Percentiles rank a stretch among this genome's conserved stretches.
phyloP scores from a whole-genome alignment of 768 basidiomycete species.

The Tylopilus intermedius region DNA sequence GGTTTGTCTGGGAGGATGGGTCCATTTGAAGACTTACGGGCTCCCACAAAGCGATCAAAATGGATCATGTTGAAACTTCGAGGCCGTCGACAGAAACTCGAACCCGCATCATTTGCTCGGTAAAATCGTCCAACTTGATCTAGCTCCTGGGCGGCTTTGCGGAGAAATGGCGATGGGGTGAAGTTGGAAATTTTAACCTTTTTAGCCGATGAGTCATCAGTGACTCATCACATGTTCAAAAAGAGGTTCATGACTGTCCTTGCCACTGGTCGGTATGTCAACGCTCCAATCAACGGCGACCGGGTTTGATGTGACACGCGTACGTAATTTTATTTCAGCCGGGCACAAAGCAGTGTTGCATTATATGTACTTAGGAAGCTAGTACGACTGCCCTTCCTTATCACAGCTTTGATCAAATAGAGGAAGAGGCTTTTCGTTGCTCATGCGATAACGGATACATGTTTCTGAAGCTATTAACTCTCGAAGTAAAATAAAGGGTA shows the following conservation, averaged over 20 bases:
- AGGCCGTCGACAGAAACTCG: neutral
- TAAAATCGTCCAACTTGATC: neutral
- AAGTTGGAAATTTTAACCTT: neutral
- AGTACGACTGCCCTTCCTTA: neutral
- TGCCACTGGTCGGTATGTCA: constrained; percentile 5
- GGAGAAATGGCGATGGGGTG: neutral
- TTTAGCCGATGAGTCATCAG: constrained; percentile 2
- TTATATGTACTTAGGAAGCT: neutral
- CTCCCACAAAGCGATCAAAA: neutral
- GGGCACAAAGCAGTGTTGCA: neutral
- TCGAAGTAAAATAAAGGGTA: constrained; percentile 28
- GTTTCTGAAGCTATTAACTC: constrained; percentile 25
- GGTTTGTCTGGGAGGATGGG: neutral
- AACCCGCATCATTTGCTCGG: neutral
- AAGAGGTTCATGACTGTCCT: too few relatives aligned
- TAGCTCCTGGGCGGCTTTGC: neutral
- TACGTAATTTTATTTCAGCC: constrained; percentile 1
- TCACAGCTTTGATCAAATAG: neutral
- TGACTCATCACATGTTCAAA: too few relatives aligned
- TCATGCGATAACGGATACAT: constrained; percentile 27
- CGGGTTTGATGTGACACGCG: neutral
- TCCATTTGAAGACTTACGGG: neutral
- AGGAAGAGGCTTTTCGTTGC: neutral
- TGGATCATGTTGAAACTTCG: neutral
- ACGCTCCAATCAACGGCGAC: neutral